Evolutionary conservation across 1,284 basidiomycete species (phyloP).

Genomic region (Ceratobasidium sp.): DNA sequence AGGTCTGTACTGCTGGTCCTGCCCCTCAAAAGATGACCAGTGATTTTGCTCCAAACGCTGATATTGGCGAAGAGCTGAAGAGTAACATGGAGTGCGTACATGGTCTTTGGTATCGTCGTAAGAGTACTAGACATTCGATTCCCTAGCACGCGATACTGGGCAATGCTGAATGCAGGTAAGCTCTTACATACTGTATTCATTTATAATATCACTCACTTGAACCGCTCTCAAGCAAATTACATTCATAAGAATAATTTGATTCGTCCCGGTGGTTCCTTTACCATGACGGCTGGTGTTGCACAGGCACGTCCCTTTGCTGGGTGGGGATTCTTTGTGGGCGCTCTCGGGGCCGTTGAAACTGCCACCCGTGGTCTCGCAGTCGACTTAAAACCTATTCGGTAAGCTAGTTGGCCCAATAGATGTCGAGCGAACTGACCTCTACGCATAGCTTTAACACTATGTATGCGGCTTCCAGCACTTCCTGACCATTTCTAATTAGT

Average conservation of each 20-base stretch:
- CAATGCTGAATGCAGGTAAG: conserved; percentile 11
- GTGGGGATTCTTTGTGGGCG: background rate
- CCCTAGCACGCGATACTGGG: conserved; percentile 1
- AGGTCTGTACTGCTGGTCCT: conserved; percentile 10
- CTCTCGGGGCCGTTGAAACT: conserved; percentile 2
- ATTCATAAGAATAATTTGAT: conserved; percentile 9
- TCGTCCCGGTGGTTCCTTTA: conserved; percentile 13
- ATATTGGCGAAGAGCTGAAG: conserved; percentile 20
- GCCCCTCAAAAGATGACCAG: background rate
- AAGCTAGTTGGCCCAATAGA: background rate
- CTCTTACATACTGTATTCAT: background rate
- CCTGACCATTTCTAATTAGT: background rate
- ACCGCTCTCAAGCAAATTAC: background rate
- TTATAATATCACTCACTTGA: background rate
- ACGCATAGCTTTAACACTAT: background rate
- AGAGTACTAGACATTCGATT: background rate
- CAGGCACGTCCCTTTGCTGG: background rate
- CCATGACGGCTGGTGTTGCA: background rate
- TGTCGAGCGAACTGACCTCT: background rate
- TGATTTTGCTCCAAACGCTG: background rate
- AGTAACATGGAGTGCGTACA: background rate
- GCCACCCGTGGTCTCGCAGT: conserved; percentile 1
- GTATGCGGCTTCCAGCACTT: background rate
- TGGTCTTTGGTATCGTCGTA: background rate
- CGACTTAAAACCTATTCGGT: conserved; percentile 21